Evolutionary conservation across 192 early-diverging fungal species (phyloP).

Genomic region (Coemansia pectinata): DNA sequence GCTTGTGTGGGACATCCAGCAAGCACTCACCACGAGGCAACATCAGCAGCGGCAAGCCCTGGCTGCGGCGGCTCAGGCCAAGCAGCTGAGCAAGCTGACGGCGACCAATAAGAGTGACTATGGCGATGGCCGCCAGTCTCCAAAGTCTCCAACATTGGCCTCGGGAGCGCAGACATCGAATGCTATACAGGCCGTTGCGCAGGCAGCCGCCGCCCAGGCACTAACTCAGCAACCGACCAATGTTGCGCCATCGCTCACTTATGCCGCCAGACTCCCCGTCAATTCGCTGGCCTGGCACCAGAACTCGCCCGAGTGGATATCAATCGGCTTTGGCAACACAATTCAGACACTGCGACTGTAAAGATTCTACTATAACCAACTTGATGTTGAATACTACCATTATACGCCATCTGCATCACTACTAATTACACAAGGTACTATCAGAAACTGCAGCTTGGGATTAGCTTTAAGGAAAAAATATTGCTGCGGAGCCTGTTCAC

Average conservation of each 20-base stretch:
- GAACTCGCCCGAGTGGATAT: slow-evolving; percentile 82
- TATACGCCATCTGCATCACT: too few species aligned
- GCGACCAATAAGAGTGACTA: slow-evolving; percentile 10
- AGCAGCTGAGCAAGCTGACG: slow-evolving; percentile 42
- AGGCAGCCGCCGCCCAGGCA: slow-evolving; percentile 50
- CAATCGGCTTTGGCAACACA: slow-evolving; percentile 78
- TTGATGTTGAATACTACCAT: neutral
- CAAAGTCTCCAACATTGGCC: slow-evolving; percentile 35
- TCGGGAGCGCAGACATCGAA: slow-evolving; percentile 25
- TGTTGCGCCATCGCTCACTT: slow-evolving; percentile 69
- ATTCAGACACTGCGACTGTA: slow-evolving; percentile 85
- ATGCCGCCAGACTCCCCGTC: slow-evolving; percentile 73
- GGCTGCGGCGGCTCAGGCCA: slow-evolving; percentile 44
- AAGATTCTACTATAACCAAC: neutral
- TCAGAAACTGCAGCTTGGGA: neutral
- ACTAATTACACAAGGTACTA: neutral
- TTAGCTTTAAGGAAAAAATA: neutral
- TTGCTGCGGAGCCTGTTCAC: neutral
- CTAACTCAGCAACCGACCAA: slow-evolving; percentile 20
- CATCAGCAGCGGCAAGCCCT: slow-evolving; percentile 48
- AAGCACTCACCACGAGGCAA: slow-evolving; percentile 48
- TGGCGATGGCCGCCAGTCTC: slow-evolving; percentile 25
- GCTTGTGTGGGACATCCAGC: slow-evolving; percentile 88
- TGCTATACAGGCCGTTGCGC: slow-evolving; percentile 54
- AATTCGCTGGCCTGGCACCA: slow-evolving; percentile 85